phyloP scores from a whole-genome alignment of 768 basidiomycete genomes.

The Favolaschia claudopus region DNA sequence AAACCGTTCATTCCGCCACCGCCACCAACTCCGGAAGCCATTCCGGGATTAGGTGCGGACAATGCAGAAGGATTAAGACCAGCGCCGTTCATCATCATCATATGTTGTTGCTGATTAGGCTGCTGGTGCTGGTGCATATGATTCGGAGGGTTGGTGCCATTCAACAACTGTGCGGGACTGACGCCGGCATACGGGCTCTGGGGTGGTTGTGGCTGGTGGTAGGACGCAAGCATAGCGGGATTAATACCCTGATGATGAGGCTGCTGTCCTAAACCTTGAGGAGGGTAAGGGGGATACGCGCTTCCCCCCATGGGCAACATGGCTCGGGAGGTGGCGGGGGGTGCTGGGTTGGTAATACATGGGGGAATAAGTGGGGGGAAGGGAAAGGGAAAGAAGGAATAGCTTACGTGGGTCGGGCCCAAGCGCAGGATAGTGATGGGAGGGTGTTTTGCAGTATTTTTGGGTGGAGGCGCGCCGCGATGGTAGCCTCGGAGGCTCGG shows the following conservation, averaged over 20 bases:
- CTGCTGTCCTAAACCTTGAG: constrained; percentile 1
- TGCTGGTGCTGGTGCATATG: constrained; percentile 26
- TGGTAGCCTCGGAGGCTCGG: constrained; percentile 2
- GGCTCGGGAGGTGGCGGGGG: neutral
- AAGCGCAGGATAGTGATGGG: constrained; percentile 17
- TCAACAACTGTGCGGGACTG: constrained; percentile 22
- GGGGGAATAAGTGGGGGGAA: neutral
- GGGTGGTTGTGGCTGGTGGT: constrained; percentile 8
- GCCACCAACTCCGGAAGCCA: no score
- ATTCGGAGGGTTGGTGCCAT: constrained; percentile 13
- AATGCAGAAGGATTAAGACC: constrained; percentile 16
- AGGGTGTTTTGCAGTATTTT: constrained; percentile 3
- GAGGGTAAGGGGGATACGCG: constrained; percentile 5
- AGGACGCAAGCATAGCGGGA: constrained; percentile 28
- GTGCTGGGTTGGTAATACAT: neutral
- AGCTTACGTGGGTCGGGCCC: constrained; percentile 13
- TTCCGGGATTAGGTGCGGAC: constrained; percentile 16
- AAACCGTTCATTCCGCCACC: constrained; percentile 1
- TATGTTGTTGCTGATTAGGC: constrained; percentile 14
- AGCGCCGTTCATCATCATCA: constrained; percentile 21
- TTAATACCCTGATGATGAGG: constrained; percentile 25
- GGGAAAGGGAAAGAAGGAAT: neutral
- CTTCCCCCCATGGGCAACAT: constrained; percentile 22
- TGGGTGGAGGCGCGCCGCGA: neutral
- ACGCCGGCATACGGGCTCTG: constrained; percentile 14